Conservation (phyloP, 2,329 filamentous ascomycete species). For the Arthrobotrys entomopaga region DNA sequence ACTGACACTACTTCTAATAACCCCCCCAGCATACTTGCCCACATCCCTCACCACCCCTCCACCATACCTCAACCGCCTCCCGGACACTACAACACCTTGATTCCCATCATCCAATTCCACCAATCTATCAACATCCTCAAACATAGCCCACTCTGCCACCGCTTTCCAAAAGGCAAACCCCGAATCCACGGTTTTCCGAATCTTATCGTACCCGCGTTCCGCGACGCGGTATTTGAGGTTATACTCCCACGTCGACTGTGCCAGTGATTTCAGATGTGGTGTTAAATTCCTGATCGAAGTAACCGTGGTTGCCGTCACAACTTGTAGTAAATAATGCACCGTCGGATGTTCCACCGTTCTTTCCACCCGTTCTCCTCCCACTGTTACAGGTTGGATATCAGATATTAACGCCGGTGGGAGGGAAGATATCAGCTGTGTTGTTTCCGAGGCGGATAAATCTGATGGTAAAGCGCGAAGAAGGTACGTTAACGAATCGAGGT, state of each 20-base stretch:
- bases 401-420: constrained; percentile 25
- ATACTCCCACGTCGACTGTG: constrained; percentile 47
- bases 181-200: constrained; percentile 27
- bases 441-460: constrained; percentile 33
- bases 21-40: constrained; percentile 40
- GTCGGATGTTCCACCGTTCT: constrained; percentile 38
- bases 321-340: constrained; percentile 35
- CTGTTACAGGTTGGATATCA: constrained; percentile 10
- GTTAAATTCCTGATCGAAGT: constrained; percentile 43
- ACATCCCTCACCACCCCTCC: constrained; percentile 38
- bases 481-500: constrained; percentile 52
- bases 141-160: constrained; percentile 51
- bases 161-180: constrained; percentile 48
- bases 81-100: constrained; percentile 11
- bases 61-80: constrained; percentile 36
- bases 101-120: constrained; percentile 1
- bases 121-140: constrained; percentile 24
- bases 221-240: constrained; percentile 43
- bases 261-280: constrained; percentile 46
- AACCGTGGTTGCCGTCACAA: constrained; percentile 40
- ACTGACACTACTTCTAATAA: constrained; percentile 43
- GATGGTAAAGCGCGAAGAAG: constrained; percentile 42
- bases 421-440: constrained; percentile 39
- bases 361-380: background rate
- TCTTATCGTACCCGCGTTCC: constrained; percentile 29